Evolutionary conservation across 129 eudicot species (phyloP), one percentile per base, ranked within the genome.

Genomic region (Artemisia annua): DNA sequence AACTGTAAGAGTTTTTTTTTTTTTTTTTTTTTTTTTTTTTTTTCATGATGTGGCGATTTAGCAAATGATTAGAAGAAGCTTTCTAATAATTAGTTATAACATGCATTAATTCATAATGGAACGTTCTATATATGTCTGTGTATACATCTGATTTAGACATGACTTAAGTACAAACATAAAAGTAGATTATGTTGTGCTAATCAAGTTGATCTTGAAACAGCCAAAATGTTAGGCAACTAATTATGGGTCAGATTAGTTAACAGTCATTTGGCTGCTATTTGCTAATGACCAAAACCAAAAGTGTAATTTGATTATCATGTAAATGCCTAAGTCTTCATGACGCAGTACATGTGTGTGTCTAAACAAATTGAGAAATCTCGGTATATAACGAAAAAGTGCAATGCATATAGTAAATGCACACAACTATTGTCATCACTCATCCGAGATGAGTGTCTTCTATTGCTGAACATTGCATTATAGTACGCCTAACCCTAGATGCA

Each of bases 81-180:
- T 5, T 24, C 16, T 26, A 26, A 51, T 68, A 5, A 24, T 51
- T 51, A 3, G 39, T 54, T 55, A 70, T 17, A 70, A 55, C 32
- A 39, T 39, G 46, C 46, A 8, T 39, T 39, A 39, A 39, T 39
- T 0, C 62, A 55, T 20, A 35, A 70, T 32, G 52, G 6, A 54
- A 11, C 19, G 54, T 48, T 51, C 26, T 49, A 49, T 48, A 48
- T 26, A 24, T 20, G 60, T 67, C 1, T 67, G 14, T 32, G 14
- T 16, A 53, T 32, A 56, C 53, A 39, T 32, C 20, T 39, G 53
- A 70, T 70, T 16, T 70, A 18, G 75, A 70, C 75, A 70, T 55
- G 39, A 54, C 8, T 55, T 5, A 11, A 4, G 20, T 39, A 56
- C 13, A 1, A 17, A 55, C 20, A 50, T 50, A 14, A 9, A 63